Base-by-base conservation (phyloP, 1,139 yeast species). In the Yamadazyma membranifaciens region DNA sequence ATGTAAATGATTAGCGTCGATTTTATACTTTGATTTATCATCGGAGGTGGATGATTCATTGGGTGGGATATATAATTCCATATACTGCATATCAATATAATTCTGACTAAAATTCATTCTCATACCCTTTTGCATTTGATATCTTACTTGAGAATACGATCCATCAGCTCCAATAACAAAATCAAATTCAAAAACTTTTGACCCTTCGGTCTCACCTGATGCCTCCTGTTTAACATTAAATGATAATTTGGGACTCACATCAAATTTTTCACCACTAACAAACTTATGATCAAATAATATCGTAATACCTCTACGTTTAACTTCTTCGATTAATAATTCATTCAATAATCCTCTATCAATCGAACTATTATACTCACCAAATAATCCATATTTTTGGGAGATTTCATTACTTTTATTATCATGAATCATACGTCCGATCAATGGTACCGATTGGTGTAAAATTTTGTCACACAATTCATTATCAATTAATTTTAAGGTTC, bases 341-440 rank as follows among this genome's bases (percentile, higher is more conserved):
- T 87, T 89, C 52, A 91, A 69, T 48, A 74, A 73, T 0, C 82
- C 74, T 40, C 97, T 70, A 57, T 88, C 95, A 43, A 91, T 87
- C 1, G 96, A 86, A 59, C 88, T 87, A 60, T 89, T 91, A 38
- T 81, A 67, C 58, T 87, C 95, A 10, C 95, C 95, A 54, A 81
- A 76, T n/a, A 87, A 65, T 3, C 96, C 96, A 57, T 91, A 91
- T 33, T 69, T 54, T 54, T 88, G 96, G 25, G 87, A 72, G 46
- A 75, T 80, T 56, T 80, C 83, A n/a, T 55, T 53, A 0, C 95
- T 96, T 9, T 70, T 54, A 15, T 62, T 42, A 51, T 83, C 83
- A 58, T 91, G 97, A 43, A 91, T 81, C 97, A 89, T 89, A 34
- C 97, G 69, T 1, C 96, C 97, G 37, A 76, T 65, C 91, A 91